phyloP scores from a whole-genome alignment of 192 early-diverging fungal genomes.

The Linnemannia hyalina region DNA sequence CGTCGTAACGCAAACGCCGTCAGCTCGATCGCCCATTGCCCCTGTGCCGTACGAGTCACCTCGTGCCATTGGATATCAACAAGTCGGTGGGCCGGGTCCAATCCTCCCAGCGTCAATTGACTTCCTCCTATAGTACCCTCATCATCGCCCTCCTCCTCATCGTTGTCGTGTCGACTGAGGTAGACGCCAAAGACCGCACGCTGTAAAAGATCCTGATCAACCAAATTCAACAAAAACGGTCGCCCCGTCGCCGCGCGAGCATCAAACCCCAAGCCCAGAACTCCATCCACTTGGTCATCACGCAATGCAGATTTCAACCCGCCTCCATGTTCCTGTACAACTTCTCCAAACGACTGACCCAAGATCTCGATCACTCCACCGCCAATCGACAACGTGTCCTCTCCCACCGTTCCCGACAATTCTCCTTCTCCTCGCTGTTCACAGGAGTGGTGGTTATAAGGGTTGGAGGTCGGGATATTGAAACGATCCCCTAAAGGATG shows the following conservation, averaged over 20 bases:
- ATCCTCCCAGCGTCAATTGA: constrained; percentile 80
- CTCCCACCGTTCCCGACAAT: constrained; percentile 5
- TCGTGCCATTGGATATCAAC: constrained; percentile 84
- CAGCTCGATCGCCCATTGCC: constrained; percentile 96
- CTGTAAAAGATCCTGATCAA: constrained; percentile 80
- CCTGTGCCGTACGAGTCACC: constrained; percentile 79
- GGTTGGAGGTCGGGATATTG: constrained; percentile 86
- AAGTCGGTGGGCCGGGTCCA: constrained; percentile 78
- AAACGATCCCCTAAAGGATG: constrained; percentile 89
- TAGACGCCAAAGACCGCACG: constrained; percentile 91
- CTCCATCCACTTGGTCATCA: constrained; percentile 92
- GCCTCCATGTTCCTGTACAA: constrained; percentile 16
- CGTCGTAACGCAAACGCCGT: constrained; percentile 83
- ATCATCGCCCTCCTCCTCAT: not conserved
- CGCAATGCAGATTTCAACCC: constrained; percentile 68
- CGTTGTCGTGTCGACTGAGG: constrained; percentile 65
- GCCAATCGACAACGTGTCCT: constrained; percentile 7
- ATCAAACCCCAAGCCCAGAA: constrained; percentile 90
- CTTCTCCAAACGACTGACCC: constrained; percentile 22
- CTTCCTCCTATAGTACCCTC: not conserved
- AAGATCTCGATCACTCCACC: constrained; percentile 1
- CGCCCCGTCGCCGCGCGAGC: constrained; percentile 81
- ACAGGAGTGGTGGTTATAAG: constrained; percentile 79
- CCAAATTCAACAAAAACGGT: constrained; percentile 93
- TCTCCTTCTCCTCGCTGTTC: not conserved